These are phyloP conservation scores for Trichoderma koningii DNA, from an alignment of 2,329 filamentous ascomycete species.

Conservation along the genomic window DNA sequence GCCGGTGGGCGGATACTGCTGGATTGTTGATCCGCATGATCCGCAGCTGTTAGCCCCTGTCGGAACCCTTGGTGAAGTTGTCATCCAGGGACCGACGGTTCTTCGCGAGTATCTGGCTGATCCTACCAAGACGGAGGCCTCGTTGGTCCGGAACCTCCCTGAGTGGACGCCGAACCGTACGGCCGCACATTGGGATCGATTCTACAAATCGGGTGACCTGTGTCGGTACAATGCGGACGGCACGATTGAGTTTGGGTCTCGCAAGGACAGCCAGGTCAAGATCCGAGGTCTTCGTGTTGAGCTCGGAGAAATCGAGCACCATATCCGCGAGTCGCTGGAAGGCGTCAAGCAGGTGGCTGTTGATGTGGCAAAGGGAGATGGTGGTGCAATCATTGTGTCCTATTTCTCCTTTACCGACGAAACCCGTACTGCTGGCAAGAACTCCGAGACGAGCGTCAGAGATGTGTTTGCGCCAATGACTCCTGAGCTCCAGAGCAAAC, in stretches of 20 bases:
- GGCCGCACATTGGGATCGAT: conserved; percentile 7
- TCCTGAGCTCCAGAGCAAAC: conserved; percentile 6
- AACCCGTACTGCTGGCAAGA: conserved; percentile 5
- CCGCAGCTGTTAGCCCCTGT: conserved; percentile 22
- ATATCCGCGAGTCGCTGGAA: conserved; percentile 18
- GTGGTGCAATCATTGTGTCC: conserved; percentile 18
- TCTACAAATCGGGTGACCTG: conserved; percentile 32
- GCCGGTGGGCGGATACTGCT: conserved; percentile 24
- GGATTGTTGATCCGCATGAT: conserved; percentile 26
- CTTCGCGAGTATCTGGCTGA: conserved; percentile 47
- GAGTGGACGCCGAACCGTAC: conserved; percentile 17
- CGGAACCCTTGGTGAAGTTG: conserved; percentile 28
- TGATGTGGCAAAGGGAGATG: conserved; percentile 23
- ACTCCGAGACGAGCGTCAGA: background rate
- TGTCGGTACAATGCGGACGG: conserved; percentile 28
- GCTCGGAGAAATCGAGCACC: conserved; percentile 30
- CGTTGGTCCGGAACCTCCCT: conserved; percentile 1
- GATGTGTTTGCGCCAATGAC: conserved; percentile 18
- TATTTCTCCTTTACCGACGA: conserved; percentile 25
- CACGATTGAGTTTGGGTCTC: conserved; percentile 30
- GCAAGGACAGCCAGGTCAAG: conserved; percentile 34
- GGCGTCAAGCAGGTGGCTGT: conserved; percentile 23
- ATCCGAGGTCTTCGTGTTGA: conserved; percentile 32
- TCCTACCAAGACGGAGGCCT: conserved; percentile 23
- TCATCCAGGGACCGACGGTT: conserved; percentile 41